phyloP scores from a whole-genome alignment of 75 land plant genomes.

The Sequoiadendron giganteum region DNA sequence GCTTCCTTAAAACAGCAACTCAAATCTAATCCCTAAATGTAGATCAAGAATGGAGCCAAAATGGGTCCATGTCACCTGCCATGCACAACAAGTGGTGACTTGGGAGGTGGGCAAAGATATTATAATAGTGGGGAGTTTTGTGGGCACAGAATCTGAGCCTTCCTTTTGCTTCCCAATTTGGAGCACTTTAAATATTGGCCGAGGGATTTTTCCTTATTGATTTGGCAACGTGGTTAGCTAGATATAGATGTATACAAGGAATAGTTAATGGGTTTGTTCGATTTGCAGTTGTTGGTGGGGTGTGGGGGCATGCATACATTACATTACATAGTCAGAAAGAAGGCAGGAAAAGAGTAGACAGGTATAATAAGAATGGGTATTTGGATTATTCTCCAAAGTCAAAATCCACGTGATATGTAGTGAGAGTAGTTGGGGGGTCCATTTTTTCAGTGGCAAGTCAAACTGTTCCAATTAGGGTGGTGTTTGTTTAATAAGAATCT shows the following conservation, averaged over 20 bases:
- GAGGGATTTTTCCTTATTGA: background rate
- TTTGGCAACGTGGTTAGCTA: background rate
- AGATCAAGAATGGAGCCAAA: background rate
- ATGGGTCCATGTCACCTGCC: slow-evolving; percentile 1
- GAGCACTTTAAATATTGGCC: background rate
- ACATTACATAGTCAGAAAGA: too few relatives aligned
- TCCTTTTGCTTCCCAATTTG: background rate
- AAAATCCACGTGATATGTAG: background rate
- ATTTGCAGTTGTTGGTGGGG: background rate
- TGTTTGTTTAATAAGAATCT: background rate
- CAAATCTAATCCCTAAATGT: background rate
- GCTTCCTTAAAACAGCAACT: background rate
- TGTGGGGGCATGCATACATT: background rate
- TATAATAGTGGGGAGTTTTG: background rate
- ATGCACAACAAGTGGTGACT: background rate
- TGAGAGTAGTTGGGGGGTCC: background rate
- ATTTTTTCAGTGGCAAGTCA: background rate
- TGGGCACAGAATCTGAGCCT: background rate
- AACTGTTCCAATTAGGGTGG: background rate
- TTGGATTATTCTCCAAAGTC: slow-evolving; percentile 1
- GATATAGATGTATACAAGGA: background rate
- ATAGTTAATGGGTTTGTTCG: slow-evolving; percentile 1
- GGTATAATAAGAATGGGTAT: background rate
- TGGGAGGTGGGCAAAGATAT: background rate
- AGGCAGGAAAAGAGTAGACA: background rate